A percentile compares a stretch with the other conserved stretches of the same genome.
Evolutionary conservation across 371 early-diverging fungal genomes (phyloP).

Genomic region (Zychaea mexicana): DNA sequence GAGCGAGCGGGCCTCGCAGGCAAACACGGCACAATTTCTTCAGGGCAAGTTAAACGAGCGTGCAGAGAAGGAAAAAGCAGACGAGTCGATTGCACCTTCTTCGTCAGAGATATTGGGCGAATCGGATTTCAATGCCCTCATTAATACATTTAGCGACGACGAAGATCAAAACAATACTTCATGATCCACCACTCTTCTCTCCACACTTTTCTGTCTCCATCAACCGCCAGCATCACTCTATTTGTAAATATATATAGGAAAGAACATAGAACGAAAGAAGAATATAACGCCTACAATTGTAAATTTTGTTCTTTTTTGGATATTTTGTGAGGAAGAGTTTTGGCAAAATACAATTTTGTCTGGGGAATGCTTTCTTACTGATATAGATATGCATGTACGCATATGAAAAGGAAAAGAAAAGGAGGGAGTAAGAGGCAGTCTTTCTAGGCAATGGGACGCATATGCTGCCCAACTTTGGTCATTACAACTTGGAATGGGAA

Average conservation of each 20-base stretch:
- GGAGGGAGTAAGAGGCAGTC: too few species aligned
- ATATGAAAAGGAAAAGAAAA: too few species aligned
- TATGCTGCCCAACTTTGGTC: constrained; percentile 18
- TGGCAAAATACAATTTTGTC: too few species aligned
- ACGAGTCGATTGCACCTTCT: constrained; percentile 1
- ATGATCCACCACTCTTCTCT: not conserved
- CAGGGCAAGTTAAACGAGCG: constrained; percentile 11
- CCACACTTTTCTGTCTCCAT: not conserved
- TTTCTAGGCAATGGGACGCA: constrained; percentile 7
- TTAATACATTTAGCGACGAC: constrained; percentile 44
- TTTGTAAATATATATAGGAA: not conserved
- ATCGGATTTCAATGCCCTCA: constrained; percentile 30
- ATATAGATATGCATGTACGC: too few species aligned
- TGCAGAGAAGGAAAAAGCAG: not conserved
- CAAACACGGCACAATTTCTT: constrained; percentile 23
- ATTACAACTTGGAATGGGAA: constrained; percentile 10
- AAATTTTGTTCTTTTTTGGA: too few species aligned
- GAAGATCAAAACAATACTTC: constrained; percentile 19
- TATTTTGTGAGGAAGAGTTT: too few species aligned
- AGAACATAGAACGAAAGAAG: not conserved
- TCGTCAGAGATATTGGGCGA: constrained; percentile 7
- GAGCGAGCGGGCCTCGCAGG: constrained; percentile 26
- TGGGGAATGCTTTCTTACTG: too few species aligned
- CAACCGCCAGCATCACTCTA: too few species aligned
- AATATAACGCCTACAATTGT: too few species aligned